These are phyloP conservation scores for Coemansia umbellata DNA, from an alignment of 192 early-diverging fungal genomes.

Conservation along the genomic window DNA sequence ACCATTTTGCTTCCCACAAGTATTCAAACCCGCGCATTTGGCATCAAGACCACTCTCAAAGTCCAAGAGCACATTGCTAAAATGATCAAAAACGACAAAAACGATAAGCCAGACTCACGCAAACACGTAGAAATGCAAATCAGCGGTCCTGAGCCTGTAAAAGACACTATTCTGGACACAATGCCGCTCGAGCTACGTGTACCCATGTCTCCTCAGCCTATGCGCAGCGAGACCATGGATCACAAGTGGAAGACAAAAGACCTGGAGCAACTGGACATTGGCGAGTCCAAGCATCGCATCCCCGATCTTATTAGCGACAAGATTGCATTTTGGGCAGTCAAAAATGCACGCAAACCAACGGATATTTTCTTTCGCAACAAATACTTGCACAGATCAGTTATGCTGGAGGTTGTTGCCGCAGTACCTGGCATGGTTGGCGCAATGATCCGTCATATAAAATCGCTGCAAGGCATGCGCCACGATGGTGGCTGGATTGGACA, in stretches of 20 bases:
- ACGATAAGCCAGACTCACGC: background rate
- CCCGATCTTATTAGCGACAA: slow-evolving; percentile 56
- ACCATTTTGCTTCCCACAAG: background rate
- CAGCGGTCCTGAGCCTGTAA: slow-evolving; percentile 18
- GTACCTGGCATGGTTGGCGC: slow-evolving; percentile 91
- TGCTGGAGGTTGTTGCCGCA: slow-evolving; percentile 72
- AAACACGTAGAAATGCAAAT: slow-evolving; percentile 10
- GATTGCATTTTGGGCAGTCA: slow-evolving; percentile 63
- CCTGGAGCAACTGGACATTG: slow-evolving; percentile 62
- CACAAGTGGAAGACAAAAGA: slow-evolving; percentile 40
- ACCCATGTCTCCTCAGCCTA: slow-evolving; percentile 51
- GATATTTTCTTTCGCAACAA: slow-evolving; percentile 72
- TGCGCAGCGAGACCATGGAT: slow-evolving; percentile 60
- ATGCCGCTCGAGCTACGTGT: slow-evolving; percentile 45
- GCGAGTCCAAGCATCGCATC: slow-evolving; percentile 58
- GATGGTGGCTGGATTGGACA: slow-evolving; percentile 92
- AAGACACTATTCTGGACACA: slow-evolving; percentile 20
- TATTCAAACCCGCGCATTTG: slow-evolving; percentile 32
- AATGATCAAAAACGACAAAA: slow-evolving; percentile 10
- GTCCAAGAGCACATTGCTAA: slow-evolving; percentile 44
- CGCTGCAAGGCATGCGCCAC: slow-evolving; percentile 68
- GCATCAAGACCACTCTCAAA: slow-evolving; percentile 45
- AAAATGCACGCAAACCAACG: slow-evolving; percentile 57
- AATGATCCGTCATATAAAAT: slow-evolving; percentile 72
- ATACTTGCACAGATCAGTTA: slow-evolving; percentile 74